Percentiles rank a stretch among this genome's conserved stretches.
Evolutionary conservation across 352 stramenopile genomes (phyloP).

Genomic region (Globisporangium yorkense): DNA sequence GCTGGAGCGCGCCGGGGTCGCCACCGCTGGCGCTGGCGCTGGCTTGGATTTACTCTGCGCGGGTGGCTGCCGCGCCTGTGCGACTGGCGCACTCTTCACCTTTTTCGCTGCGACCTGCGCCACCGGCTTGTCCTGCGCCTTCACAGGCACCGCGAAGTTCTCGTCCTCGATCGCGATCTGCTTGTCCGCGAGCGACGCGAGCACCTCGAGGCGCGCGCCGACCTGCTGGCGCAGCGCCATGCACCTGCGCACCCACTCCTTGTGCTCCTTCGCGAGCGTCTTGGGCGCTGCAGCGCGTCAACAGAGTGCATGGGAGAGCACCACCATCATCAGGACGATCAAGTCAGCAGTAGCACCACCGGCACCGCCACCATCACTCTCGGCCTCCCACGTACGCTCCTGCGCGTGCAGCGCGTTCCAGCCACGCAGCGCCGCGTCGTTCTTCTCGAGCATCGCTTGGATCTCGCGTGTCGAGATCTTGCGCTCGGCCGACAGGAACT

Average conservation of each 20-base stretch:
- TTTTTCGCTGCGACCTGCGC: conserved; percentile 5
- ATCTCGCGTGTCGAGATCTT: conserved; percentile 61
- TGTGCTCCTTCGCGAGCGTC: conserved; percentile 47
- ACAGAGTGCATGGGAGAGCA: not conserved
- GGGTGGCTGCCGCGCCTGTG: conserved; percentile 6
- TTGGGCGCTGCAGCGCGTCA: conserved; percentile 30
- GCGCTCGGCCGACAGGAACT: conserved; percentile 36
- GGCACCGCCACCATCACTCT: not conserved
- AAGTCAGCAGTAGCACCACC: not conserved
- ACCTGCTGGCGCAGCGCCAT: conserved; percentile 62
- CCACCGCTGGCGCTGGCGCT: not conserved
- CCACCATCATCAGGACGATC: not conserved
- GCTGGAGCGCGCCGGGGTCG: not conserved
- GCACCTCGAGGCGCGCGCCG: conserved; percentile 56
- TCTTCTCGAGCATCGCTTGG: conserved; percentile 83
- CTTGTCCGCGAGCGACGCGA: conserved; percentile 76
- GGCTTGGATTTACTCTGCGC: conserved; percentile 11
- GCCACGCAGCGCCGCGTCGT: conserved; percentile 63
- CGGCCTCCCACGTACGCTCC: conserved; percentile 41
- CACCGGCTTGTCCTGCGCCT: not conserved
- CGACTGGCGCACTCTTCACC: conserved; percentile 6
- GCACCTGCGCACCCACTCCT: conserved; percentile 70
- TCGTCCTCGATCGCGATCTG: conserved; percentile 68
- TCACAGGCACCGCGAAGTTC: not conserved
- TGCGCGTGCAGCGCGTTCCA: conserved; percentile 73